phyloP scores from a whole-genome alignment of 805 yeast species.

The Saccharomycopsis capsularis region DNA sequence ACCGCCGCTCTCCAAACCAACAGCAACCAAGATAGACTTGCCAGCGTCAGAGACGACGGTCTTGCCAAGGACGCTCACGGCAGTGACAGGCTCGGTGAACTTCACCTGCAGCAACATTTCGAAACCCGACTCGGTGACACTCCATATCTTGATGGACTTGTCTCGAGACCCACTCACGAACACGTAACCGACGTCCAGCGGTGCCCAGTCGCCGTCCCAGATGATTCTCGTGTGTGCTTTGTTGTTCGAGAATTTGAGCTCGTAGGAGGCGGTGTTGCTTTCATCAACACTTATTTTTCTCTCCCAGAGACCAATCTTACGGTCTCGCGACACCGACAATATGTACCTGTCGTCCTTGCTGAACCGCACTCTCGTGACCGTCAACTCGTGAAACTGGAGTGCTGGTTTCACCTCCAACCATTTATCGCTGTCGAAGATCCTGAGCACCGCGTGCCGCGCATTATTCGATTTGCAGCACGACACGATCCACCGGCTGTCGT shows the following conservation, averaged over 20 bases:
- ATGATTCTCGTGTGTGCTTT: constrained; percentile 88
- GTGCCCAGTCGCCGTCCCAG: constrained; percentile 93
- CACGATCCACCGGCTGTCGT: constrained; percentile 59
- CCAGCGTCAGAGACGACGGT: constrained; percentile 23
- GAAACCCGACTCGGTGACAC: constrained; percentile 25
- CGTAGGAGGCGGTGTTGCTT: constrained; percentile 25
- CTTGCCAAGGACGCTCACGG: constrained; percentile 44
- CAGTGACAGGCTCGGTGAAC: constrained; percentile 54
- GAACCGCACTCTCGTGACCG: constrained; percentile 77
- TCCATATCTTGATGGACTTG: constrained; percentile 71
- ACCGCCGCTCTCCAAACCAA: constrained; percentile 68
- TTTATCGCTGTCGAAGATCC: constrained; percentile 57
- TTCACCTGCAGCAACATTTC: constrained; percentile 29
- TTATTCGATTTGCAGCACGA: constrained; percentile 89
- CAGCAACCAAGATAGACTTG: constrained; percentile 39
- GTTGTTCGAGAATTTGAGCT: constrained; percentile 36
- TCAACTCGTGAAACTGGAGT: constrained; percentile 67
- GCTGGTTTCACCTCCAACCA: constrained; percentile 56
- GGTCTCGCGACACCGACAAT: constrained; percentile 80
- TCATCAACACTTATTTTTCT: neutral
- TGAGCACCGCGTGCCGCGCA: constrained; percentile 74
- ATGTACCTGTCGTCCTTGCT: constrained; percentile 60
- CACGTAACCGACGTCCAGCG: constrained; percentile 34
- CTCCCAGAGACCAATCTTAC: constrained; percentile 72
- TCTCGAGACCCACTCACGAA: constrained; percentile 89